Base-by-base conservation (phyloP, 2,329 filamentous ascomycete species). In the Aspergillus tamarii region DNA sequence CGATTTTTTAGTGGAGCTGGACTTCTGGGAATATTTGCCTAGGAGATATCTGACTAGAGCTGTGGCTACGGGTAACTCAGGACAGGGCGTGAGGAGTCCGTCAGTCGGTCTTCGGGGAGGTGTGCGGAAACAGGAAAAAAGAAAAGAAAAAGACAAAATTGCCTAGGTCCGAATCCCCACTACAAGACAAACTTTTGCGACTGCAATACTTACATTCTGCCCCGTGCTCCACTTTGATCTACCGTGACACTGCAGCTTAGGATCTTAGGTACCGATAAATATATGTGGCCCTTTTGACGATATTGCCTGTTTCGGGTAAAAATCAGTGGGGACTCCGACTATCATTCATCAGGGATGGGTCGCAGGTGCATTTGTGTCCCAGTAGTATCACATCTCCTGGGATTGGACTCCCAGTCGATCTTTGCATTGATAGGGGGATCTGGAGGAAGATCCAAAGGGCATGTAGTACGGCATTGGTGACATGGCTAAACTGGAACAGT, bases 221-320 rank as follows among this genome's bases (percentile, higher is more conserved):
- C 57, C 57, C 57, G 46, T 59, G 57, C 58, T 60, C 58, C 58
- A 60, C 58, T 54, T 43, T 34, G 58, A 60, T 60, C 58, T 48
- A 60, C 58, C 50, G 50, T 60, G 58, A 60, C 58, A 60, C 58
- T 36, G 50, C 58, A 54, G 58, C 34, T 46, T 36, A 60, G 58
- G 58, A 60, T 60, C 58, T 59, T 50, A 59, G 43, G 48, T 39
- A 23, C 43, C 50, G 58, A 53, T 60, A 48, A 60, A 41, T 60
- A 60, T 39, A 26, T 55, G 52, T 39, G 52, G 52, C 32, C 52
- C 52, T 55, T 39, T 55, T 55, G 30, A 55, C 52, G 52, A 55
- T 39, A n/a, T 23, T 39, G 52, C 52, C 52, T 19, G n/a, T 55
- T 55, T 55, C 6, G 52, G 52, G 14, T 34, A 39, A 55, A 23